A percentile compares a stretch with the other conserved stretches of the same genome.
These are phyloP conservation scores for Arthromyces matolae DNA, from an alignment of 768 basidiomycete genomes.

Conservation along the genomic window DNA sequence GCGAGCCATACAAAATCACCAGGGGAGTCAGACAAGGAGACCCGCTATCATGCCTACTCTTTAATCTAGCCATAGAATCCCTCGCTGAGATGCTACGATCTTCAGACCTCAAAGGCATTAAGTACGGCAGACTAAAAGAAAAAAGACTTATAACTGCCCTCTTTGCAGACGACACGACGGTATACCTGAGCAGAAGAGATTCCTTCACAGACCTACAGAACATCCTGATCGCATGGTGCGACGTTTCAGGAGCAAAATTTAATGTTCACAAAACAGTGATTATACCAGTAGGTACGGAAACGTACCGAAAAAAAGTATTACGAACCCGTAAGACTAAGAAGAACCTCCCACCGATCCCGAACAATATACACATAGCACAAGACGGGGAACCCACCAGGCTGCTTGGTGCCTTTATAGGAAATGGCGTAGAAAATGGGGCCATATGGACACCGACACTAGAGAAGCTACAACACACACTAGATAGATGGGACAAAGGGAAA, in stretches of 20 bases:
- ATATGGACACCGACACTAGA: too few species aligned
- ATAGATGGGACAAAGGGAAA: too few species aligned
- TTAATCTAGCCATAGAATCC: conserved; percentile 38
- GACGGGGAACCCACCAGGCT: too few species aligned
- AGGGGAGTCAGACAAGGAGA: conserved; percentile 29
- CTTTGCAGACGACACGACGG: conserved; percentile 34
- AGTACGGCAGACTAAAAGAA: too few species aligned
- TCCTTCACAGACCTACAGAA: conserved; percentile 17
- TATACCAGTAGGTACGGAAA: conserved; percentile 28
- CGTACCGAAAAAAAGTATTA: conserved; percentile 18
- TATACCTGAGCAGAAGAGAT: conserved; percentile 29
- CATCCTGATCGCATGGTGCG: conserved; percentile 37
- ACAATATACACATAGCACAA: too few species aligned
- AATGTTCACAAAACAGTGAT: conserved; percentile 38
- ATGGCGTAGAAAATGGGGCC: too few species aligned
- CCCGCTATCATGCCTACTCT: conserved; percentile 37
- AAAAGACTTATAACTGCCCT: conserved; percentile 35
- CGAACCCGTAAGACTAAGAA: too few species aligned
- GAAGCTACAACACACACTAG: too few species aligned
- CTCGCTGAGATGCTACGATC: too few species aligned
- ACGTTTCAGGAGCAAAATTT: conserved; percentile 36
- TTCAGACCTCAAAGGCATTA: too few species aligned
- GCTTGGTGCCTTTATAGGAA: too few species aligned
- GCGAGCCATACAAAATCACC: background rate
- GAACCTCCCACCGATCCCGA: too few species aligned